A percentile compares a stretch with the other conserved stretches of the same genome.
phyloP scores from a whole-genome alignment of 768 basidiomycete species.

The Amanita rubescens region DNA sequence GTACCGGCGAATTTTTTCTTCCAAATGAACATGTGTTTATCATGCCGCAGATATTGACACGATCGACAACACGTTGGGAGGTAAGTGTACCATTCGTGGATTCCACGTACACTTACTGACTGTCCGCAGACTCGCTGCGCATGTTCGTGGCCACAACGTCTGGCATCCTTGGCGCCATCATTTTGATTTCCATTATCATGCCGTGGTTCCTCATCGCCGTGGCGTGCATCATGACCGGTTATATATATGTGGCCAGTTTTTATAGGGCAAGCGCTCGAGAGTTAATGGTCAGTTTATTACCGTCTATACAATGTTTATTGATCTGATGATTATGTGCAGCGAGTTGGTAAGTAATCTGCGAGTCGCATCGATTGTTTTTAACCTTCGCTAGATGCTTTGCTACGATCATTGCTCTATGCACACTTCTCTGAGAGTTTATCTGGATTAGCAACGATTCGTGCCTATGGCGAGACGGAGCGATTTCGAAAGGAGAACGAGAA shows the following conservation, averaged over 20 bases:
- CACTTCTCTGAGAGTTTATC: slow-evolving; percentile 90
- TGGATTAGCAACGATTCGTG: slow-evolving; percentile 82
- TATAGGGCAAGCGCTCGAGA: slow-evolving; percentile 85
- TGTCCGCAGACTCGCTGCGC: slow-evolving; percentile 52
- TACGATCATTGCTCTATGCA: slow-evolving; percentile 81
- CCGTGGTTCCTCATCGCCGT: slow-evolving; percentile 85
- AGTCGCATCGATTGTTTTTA: not conserved
- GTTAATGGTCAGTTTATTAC: slow-evolving; percentile 49
- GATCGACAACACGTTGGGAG: slow-evolving; percentile 65
- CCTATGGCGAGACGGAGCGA: slow-evolving; percentile 72
- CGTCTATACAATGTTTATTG: slow-evolving; percentile 1
- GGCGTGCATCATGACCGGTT: slow-evolving; percentile 47
- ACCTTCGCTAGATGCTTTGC: slow-evolving; percentile 54
- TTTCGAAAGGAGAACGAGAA: slow-evolving; percentile 71
- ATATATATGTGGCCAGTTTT: slow-evolving; percentile 68
- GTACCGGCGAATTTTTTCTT: slow-evolving; percentile 18
- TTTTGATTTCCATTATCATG: slow-evolving; percentile 68
- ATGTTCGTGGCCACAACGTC: slow-evolving; percentile 62
- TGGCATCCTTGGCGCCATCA: slow-evolving; percentile 65
- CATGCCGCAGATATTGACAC: slow-evolving; percentile 58
- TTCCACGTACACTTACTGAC: not conserved
- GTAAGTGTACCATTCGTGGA: slow-evolving; percentile 20
- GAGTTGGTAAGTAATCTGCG: slow-evolving; percentile 37
- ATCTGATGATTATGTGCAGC: slow-evolving; percentile 24
- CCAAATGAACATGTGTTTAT: not conserved